Conservation (phyloP, 306 rosid genomes). For the Cucurbita ficifolia region DNA sequence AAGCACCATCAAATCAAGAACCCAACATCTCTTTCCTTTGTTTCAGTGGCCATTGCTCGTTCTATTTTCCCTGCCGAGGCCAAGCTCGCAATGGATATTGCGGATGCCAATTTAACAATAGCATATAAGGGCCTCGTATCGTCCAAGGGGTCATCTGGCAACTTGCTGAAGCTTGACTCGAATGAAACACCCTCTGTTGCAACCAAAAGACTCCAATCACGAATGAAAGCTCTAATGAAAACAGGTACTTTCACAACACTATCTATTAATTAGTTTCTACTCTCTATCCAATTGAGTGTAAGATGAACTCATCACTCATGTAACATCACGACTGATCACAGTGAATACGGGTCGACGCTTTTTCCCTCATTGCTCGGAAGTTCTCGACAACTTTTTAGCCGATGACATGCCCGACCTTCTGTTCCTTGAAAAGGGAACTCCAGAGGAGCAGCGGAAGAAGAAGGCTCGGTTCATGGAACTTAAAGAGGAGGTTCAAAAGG, state of each 20-base stretch:
- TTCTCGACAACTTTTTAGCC: constrained; percentile 61
- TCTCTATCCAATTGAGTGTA: background rate
- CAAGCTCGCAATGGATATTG: constrained; percentile 63
- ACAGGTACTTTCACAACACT: constrained; percentile 38
- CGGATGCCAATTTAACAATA: constrained; percentile 38
- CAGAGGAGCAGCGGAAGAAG: constrained; percentile 58
- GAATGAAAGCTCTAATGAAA: constrained; percentile 49
- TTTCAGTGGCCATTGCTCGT: constrained; percentile 68
- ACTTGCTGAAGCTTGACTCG: constrained; percentile 53
- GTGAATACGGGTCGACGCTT: constrained; percentile 72
- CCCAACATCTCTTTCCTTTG: background rate
- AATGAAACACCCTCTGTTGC: constrained; percentile 55
- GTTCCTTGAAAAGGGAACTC: constrained; percentile 53
- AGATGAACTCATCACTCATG: background rate
- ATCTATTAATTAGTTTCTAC: background rate
- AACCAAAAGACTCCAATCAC: constrained; percentile 44
- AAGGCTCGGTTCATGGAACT: constrained; percentile 71
- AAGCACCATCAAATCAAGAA: background rate
- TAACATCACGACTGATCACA: constrained; percentile 17
- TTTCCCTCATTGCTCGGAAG: constrained; percentile 91
- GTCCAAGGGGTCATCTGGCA: constrained; percentile 35
- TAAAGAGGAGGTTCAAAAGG: constrained; percentile 74
- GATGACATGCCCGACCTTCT: constrained; percentile 57
- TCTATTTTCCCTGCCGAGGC: constrained; percentile 76
- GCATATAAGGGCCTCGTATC: constrained; percentile 11